A percentile compares a stretch with the other conserved stretches of the same genome.
Evolutionary conservation across 139 green algal genomes (phyloP).

Genomic region (Protoeuglena noctilucae): DNA sequence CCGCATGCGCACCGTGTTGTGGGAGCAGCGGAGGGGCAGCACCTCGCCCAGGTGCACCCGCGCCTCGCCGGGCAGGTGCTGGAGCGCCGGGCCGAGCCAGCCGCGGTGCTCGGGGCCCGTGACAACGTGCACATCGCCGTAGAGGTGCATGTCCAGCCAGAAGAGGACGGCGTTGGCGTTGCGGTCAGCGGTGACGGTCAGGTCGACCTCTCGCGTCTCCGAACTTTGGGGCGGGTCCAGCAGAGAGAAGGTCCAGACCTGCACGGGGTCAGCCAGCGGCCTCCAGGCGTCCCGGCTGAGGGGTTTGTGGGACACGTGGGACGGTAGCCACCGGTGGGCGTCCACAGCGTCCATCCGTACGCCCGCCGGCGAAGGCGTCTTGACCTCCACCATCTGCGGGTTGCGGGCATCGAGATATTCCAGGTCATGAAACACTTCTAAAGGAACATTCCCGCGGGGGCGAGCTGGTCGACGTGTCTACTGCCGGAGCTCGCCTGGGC

Average conservation of each 20-base stretch:
- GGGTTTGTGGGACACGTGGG: constrained; percentile 12
- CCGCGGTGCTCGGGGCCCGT: no score
- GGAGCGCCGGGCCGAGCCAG: constrained; percentile 10
- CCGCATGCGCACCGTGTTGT: constrained; percentile 21
- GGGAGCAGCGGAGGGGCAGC: constrained; percentile 10
- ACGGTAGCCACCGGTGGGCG: constrained; percentile 33
- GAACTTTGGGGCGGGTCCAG: background rate
- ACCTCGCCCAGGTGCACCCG: constrained; percentile 5
- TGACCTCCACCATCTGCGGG: constrained; percentile 34
- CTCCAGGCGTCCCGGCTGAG: constrained; percentile 17
- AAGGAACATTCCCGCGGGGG: background rate
- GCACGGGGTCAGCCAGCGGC: constrained; percentile 26
- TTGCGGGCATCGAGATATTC: no score
- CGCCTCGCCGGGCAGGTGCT: constrained; percentile 16
- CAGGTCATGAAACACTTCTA: no score
- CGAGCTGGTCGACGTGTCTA: background rate
- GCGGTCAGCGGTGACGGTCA: no score
- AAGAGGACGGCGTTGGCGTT: no score
- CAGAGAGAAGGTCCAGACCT: constrained; percentile 6
- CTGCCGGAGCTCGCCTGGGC: constrained; percentile 14
- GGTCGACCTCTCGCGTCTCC: no score
- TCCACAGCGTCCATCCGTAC: constrained; percentile 39
- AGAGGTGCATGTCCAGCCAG: no score
- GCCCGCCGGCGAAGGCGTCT: constrained; percentile 22
- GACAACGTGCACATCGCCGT: no score